These are phyloP conservation scores for Xerocomellus intermedius DNA, from an alignment of 768 basidiomycete species.

Conservation along the genomic window DNA sequence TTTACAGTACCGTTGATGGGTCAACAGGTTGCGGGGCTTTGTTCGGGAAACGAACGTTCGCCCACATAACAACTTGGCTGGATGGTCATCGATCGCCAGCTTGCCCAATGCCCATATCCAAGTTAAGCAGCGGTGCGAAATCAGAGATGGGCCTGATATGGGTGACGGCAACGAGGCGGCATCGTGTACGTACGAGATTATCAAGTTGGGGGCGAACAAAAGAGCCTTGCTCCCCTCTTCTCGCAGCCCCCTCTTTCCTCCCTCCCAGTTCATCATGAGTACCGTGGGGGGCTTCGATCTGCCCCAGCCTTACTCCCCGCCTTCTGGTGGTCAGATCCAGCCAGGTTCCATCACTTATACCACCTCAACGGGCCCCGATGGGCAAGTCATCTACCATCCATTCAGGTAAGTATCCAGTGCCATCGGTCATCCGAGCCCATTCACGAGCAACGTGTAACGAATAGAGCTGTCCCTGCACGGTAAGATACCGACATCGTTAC, in stretches of 20 bases:
- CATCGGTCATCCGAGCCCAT: slow-evolving; percentile 2
- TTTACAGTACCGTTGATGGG: too few species aligned
- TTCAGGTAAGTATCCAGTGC: slow-evolving; percentile 56
- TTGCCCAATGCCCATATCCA: too few species aligned
- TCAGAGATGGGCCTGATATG: slow-evolving; percentile 35
- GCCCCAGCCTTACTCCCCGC: slow-evolving; percentile 31
- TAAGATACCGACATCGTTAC: slow-evolving; percentile 30
- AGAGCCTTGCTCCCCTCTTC: slow-evolving; percentile 5
- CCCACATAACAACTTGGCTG: too few species aligned
- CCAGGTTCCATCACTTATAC: slow-evolving; percentile 76
- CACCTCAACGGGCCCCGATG: slow-evolving; percentile 60
- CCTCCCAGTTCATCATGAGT: slow-evolving; percentile 20
- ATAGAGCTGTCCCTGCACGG: slow-evolving; percentile 75
- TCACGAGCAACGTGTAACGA: slow-evolving; percentile 18
- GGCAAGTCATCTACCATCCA: slow-evolving; percentile 62
- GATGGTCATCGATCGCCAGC: too few species aligned
- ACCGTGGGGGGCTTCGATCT: slow-evolving; percentile 24
- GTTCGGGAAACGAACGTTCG: too few species aligned
- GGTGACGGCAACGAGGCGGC: slow-evolving; percentile 34
- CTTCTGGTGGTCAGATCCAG: slow-evolving; percentile 44
- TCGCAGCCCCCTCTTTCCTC: slow-evolving; percentile 11
- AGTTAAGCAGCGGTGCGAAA: slow-evolving; percentile 5
- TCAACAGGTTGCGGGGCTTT: too few species aligned
- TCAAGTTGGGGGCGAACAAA: slow-evolving; percentile 20
- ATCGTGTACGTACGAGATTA: slow-evolving; percentile 13